Evolutionary conservation across 768 basidiomycete genomes (phyloP).

Genomic region (Rhodotorula sphaerocarpa): DNA sequence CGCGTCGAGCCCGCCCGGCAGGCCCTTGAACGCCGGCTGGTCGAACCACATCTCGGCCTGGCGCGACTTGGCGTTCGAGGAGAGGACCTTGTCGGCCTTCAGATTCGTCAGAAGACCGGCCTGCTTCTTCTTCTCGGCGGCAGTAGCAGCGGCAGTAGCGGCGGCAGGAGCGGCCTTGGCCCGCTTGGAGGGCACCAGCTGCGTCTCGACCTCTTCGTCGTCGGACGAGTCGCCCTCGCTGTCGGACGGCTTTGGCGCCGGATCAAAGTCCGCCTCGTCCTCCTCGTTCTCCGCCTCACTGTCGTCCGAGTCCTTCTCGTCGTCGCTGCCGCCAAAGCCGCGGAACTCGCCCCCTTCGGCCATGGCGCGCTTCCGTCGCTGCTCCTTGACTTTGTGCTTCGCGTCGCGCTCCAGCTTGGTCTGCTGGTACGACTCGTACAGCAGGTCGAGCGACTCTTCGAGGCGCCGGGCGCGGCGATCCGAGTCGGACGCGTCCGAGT

Average conservation of each 20-base stretch:
- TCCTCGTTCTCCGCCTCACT: slow-evolving; percentile 40
- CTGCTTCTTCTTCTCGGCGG: slow-evolving; percentile 37
- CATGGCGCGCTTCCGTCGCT: slow-evolving; percentile 58
- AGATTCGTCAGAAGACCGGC: slow-evolving; percentile 52
- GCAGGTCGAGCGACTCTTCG: slow-evolving; percentile 76
- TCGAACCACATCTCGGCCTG: slow-evolving; percentile 87
- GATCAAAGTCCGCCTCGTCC: slow-evolving; percentile 35
- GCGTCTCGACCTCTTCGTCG: slow-evolving; percentile 23
- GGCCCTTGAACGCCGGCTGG: slow-evolving; percentile 74
- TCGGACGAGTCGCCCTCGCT: slow-evolving; percentile 34
- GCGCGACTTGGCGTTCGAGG: slow-evolving; percentile 47
- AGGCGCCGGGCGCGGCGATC: slow-evolving; percentile 62
- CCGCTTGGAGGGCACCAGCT: neutral
- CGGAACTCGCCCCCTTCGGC: slow-evolving; percentile 63
- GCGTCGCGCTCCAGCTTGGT: slow-evolving; percentile 72
- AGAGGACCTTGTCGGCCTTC: slow-evolving; percentile 49
- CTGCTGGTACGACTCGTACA: slow-evolving; percentile 80
- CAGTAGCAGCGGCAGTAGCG: slow-evolving; percentile 30
- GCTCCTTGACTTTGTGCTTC: slow-evolving; percentile 76
- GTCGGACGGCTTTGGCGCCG: slow-evolving; percentile 26
- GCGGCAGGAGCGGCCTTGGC: slow-evolving; percentile 42
- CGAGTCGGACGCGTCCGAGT: slow-evolving; percentile 51
- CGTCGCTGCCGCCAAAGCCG: slow-evolving; percentile 58
- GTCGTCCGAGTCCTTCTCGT: slow-evolving; percentile 53
- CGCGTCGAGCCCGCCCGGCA: slow-evolving; percentile 46